Conservation (phyloP, 768 basidiomycete genomes). For the Peribolospora kevripleyi region DNA sequence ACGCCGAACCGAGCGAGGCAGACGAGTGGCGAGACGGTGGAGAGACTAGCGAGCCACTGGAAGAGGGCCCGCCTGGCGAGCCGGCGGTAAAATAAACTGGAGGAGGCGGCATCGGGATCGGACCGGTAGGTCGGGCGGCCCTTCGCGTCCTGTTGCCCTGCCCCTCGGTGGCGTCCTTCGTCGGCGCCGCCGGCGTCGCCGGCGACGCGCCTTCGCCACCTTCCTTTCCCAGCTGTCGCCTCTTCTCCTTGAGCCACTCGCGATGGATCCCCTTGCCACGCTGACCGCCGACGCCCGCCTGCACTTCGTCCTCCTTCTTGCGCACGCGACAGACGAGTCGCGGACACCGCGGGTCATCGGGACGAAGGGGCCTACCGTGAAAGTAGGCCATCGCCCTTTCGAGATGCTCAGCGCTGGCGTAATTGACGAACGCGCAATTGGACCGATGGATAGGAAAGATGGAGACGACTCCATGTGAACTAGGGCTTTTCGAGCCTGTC, state of each 20-base stretch:
- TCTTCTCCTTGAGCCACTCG: conserved; percentile 47
- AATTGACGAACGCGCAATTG: conserved; percentile 64
- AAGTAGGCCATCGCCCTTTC: conserved; percentile 43
- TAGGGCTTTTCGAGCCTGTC: too few relatives aligned
- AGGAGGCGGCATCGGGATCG: too few relatives aligned
- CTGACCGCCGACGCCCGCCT: conserved; percentile 76
- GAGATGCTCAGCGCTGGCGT: conserved; percentile 37
- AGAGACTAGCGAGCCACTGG: not conserved
- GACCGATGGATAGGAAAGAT: too few relatives aligned
- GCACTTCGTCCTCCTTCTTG: conserved; percentile 56
- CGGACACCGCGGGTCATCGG: conserved; percentile 45
- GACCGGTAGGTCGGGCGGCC: too few relatives aligned
- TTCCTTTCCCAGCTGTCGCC: conserved; percentile 8
- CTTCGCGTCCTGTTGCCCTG: not conserved
- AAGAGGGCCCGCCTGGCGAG: not conserved
- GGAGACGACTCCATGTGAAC: too few relatives aligned
- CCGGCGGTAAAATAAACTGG: not conserved
- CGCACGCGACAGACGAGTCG: conserved; percentile 62
- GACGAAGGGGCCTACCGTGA: conserved; percentile 45
- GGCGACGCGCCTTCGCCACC: conserved; percentile 10
- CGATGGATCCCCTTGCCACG: conserved; percentile 62
- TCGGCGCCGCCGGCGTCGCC: conserved; percentile 1
- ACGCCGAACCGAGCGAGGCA: too few relatives aligned
- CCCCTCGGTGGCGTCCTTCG: not conserved
- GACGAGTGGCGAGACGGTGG: conserved; percentile 3